Evolutionary conservation across 129 eudicot species (phyloP), one percentile per base, ranked within the genome.

Genomic region (Rutidosis leptorrhynchoides): DNA sequence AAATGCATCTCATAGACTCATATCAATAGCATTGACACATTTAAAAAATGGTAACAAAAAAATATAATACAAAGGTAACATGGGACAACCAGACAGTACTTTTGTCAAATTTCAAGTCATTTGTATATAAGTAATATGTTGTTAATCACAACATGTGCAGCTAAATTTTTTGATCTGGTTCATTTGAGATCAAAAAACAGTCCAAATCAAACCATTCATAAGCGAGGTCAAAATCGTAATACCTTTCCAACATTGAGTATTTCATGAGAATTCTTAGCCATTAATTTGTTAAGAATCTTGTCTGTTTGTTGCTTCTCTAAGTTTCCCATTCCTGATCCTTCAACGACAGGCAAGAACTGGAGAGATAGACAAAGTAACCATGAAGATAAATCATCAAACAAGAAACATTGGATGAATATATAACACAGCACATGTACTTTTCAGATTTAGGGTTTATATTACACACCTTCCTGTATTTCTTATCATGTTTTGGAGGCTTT

Each of bases 301-400:
- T 92, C 98, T 3, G 96, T 78, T 75, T 88, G 98, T 62, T 88
- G 86, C 60, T 69, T 85, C 74, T 92, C 98, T 74, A 81, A 45
- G 20, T 91, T 79, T 27, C 95, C 96, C 95, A 88, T 82, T 66
- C 96, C 98, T 11, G 83, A 83, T 61, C 98, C 96, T 85, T 88
- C 96, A 2, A 76, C 96, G 35, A 82, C 96, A 9, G 98, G 96
- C 22, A 88, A 42, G 69, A 83, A 92, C 98, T 91, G 84, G 67
- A 80, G 3, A 60, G 1, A n/a, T n/a, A n/a, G n/a, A 40, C 28
- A 52, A 62, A 69, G 37, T 9, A 15, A 52, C 27, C 2, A 32
- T 69, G 37, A 27, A 77, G 58, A 45, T 69, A 11, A 9, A 73
- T 20, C n/a, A 26, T 6, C 30, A 9, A 45, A 56, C 11, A n/a